Base-by-base conservation (phyloP, 768 basidiomycete genomes). In the Chalciporus piperatus region DNA sequence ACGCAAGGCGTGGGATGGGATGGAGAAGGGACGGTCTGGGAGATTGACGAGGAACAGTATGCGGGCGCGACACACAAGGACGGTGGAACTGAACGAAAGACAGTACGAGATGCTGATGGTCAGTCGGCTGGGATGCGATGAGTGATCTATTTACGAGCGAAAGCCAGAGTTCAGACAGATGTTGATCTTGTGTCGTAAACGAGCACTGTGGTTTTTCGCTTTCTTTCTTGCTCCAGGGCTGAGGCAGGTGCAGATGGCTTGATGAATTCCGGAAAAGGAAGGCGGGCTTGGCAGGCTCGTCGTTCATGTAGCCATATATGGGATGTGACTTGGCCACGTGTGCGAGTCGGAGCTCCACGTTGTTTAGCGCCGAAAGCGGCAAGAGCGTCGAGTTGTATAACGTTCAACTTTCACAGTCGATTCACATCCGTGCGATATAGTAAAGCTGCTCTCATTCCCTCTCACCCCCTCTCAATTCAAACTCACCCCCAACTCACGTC, bases 31-130 rank as follows among this genome's bases (percentile, higher is more conserved):
- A 49, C 55, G 72, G 39, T 45, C 54, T 30, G 74, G 78, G 53
- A 62, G 87, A 46, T 62, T 44, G 56, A 87, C 85, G 38, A 67
- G 85, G 64, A 87, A 85, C 72, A 84, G 87, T 58, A 70, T 71
- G 61, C 59, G 63, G 22, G 57, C 63, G 30, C 67, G 71, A 40
- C 78, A 79, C 62, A 71, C 67, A 40, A 74, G 82, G 51, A 72
- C 61, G 45, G 58, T 87, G 19, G 60, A 50, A 20, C 49, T 84
- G 28, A 67, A 63, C 19, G 72, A 65, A 52, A 69, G 64, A 47
- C 70, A 70, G 59, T 72, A 74, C 64, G 56, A 42, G 30, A 56
- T 60, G 56, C 54, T 80, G 56, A 55, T 47, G 51, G 47, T 44
- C 50, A 72, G 67, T 48, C 43, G 59, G 50, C 35, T 52, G 30